Evolutionary conservation across 2,329 filamentous ascomycete species (phyloP), one percentile per base, ranked within the genome.

Genomic region (Cytospora leucostoma): DNA sequence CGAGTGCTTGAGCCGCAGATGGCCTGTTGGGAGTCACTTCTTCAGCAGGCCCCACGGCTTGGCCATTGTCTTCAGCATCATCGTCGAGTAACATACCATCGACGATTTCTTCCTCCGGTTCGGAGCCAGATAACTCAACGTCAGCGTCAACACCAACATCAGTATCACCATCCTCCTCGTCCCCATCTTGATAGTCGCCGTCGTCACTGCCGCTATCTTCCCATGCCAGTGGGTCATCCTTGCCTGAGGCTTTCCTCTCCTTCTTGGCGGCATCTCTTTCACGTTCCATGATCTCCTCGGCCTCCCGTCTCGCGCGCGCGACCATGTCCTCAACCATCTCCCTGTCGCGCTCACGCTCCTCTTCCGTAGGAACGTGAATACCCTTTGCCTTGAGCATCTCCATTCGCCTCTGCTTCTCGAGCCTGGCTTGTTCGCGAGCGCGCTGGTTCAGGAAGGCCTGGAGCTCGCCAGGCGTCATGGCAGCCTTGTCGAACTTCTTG

Each of bases 251-350:
- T 70, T 76, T 80, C 70, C 72, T 82, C 60, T 87, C 83, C 71
- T 87, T 86, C 77, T 91, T 94, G 0, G 86, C 87, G 52, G 86
- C 87, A 34, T 85, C 88, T 67, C 87, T 87, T 76, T 99, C 95
- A 56, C 87, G 81, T 70, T 89, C 86, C 75, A 88, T 89, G 56
- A 98, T 88, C 68, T 90, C 88, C 52, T 90, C 85, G 2, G 89
- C 93, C 72, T 98, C 92, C 66, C 87, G 82, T 63, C 93, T 84
- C 21, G 93, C 94, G 70, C 89, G 93, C 55, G 94, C 89, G 33
- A 98, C 85, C 65, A 98, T 84, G 71, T 97, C 90, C 69, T 98
- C 95, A 13, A 97, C 87, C 64, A 93, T 87, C 63, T 90, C 87
- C 74, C 92, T 86, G 73, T 96, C 90, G 38, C 86, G 66, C 71